Evolutionary conservation across 306 rosid genomes (phyloP).

Genomic region (Adenanthera pavonina): DNA sequence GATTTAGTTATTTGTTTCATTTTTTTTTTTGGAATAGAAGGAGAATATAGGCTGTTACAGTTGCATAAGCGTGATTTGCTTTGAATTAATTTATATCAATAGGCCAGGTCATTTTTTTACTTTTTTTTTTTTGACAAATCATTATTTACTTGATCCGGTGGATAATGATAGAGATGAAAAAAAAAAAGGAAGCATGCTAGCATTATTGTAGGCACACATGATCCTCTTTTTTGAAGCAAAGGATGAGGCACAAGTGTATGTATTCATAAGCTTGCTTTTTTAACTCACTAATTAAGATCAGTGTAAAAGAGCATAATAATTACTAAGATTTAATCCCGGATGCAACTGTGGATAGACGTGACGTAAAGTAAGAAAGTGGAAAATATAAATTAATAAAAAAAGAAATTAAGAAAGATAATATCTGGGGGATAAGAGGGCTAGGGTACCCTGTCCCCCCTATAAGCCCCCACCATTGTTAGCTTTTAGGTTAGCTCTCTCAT

Average conservation of each 20-base stretch:
- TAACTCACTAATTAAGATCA: neutral
- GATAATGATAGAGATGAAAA: neutral
- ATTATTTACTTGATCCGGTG: neutral
- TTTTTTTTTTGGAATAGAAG: too few relatives aligned
- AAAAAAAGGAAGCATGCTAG: neutral
- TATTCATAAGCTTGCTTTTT: neutral
- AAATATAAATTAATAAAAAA: neutral
- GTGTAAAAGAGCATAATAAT: neutral
- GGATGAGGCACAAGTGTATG: too few relatives aligned
- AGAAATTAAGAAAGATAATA: too few relatives aligned
- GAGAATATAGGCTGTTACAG: too few relatives aligned
- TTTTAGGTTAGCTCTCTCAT: neutral
- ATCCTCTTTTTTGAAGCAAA: neutral
- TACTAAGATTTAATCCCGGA: constrained; percentile 23
- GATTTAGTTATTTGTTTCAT: too few relatives aligned
- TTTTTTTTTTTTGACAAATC: too few relatives aligned
- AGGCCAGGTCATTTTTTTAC: too few relatives aligned
- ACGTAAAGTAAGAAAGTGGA: constrained; percentile 59
- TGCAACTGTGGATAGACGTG: constrained; percentile 50
- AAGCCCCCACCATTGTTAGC: neutral
- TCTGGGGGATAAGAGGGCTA: neutral
- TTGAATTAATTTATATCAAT: too few relatives aligned
- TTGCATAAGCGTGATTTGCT: too few relatives aligned
- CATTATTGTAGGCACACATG: neutral
- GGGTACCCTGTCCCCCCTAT: constrained; percentile 42